These are phyloP conservation scores for Candida odintsovae DNA, from an alignment of 805 yeast species.

Conservation along the genomic window DNA sequence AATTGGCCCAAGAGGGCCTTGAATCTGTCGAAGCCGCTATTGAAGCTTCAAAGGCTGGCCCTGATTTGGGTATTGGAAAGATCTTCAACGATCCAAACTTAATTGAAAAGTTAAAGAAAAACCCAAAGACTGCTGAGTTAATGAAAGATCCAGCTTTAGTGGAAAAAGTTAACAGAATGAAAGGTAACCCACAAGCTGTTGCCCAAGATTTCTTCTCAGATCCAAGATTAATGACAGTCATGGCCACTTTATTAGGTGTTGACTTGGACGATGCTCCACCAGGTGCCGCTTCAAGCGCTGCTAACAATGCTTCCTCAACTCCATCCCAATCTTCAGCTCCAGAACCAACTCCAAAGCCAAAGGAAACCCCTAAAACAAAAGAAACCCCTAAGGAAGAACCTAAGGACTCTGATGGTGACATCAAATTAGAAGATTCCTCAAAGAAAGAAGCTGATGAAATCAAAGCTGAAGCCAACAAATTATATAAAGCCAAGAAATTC, in stretches of 20 bases:
- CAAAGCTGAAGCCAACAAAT: constrained; percentile 80
- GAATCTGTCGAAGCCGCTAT: constrained; percentile 58
- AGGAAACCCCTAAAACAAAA: constrained; percentile 14
- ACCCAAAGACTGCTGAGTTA: constrained; percentile 83
- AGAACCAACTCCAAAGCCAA: constrained; percentile 22
- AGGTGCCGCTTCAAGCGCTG: constrained; percentile 15
- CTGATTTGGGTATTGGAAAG: constrained; percentile 71
- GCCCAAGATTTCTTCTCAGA: constrained; percentile 68
- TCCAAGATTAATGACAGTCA: constrained; percentile 81
- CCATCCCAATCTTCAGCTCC: constrained; percentile 20
- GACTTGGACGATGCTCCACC: constrained; percentile 42
- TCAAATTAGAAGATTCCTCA: constrained; percentile 19
- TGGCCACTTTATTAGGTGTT: constrained; percentile 82
- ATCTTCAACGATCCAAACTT: constrained; percentile 78
- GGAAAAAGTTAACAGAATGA: constrained; percentile 54
- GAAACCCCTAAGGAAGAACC: constrained; percentile 22
- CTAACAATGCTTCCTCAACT: constrained; percentile 18
- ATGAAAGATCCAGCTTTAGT: constrained; percentile 87
- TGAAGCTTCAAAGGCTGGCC: constrained; percentile 33
- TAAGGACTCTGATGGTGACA: constrained; percentile 33
- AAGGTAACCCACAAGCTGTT: constrained; percentile 69
- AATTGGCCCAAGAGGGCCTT: constrained; percentile 83
- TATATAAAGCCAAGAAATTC: constrained; percentile 82
- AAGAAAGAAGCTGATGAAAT: constrained; percentile 57
- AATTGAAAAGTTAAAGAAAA: constrained; percentile 64